phyloP scores from a whole-genome alignment of 73 alveolate genomes.

The Paramecium tetraurelia region DNA sequence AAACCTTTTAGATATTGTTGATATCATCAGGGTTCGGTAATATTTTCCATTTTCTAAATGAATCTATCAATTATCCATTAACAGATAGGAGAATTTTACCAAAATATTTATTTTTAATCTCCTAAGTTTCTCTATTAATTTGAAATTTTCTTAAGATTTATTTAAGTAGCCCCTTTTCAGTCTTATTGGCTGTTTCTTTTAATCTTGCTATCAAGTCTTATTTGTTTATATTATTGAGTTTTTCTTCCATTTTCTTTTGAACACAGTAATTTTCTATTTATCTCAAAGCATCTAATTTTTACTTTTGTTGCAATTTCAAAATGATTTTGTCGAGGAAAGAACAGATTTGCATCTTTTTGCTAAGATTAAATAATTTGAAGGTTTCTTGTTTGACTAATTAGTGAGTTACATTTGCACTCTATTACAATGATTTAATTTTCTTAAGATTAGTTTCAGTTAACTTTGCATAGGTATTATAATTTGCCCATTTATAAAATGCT shows the following conservation, averaged over 20 bases:
- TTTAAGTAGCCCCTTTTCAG: not conserved
- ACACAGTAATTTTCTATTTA: not conserved
- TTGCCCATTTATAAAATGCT: conserved; percentile 41
- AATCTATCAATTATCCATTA: not conserved
- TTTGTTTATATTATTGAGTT: not conserved
- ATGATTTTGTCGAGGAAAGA: not conserved
- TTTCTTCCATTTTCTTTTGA: not conserved
- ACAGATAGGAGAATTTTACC: not conserved
- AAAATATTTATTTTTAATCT: not conserved
- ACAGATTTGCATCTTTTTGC: not conserved
- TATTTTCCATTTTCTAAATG: not conserved
- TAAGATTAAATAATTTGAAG: not conserved
- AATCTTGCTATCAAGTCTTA: not conserved
- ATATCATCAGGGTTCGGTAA: not conserved
- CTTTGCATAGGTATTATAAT: conserved; percentile 6
- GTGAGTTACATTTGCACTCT: not conserved
- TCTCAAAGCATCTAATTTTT: not conserved
- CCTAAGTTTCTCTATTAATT: not conserved
- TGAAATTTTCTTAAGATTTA: not conserved
- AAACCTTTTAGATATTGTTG: not conserved
- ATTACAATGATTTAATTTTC: not conserved
- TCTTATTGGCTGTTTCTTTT: not conserved
- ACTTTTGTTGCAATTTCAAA: not conserved
- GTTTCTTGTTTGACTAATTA: not conserved
- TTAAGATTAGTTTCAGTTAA: conserved; percentile 14